Base-by-base conservation (phyloP, 208 protist genomes). In the Trypanosoma avium region DNA sequence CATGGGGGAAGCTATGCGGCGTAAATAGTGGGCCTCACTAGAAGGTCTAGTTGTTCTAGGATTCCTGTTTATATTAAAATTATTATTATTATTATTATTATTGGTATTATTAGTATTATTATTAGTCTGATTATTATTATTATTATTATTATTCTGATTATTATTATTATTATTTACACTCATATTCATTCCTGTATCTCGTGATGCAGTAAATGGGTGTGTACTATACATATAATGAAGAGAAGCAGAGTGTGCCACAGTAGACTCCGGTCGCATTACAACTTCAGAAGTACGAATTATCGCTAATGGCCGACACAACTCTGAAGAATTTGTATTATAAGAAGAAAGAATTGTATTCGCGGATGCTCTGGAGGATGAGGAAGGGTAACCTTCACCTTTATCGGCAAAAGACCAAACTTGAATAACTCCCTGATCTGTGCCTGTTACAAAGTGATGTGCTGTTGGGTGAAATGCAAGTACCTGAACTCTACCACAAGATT, bases 401-500 rank as follows among this genome's bases (percentile, higher is more conserved):
- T 47, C 50, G 8, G 70, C 64, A 62, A 82, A 82, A 10, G 62
- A 73, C 86, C 86, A 93, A 48, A 85, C 77, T 27, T 81, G 79
- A 59, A 89, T 58, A 43, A 82, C 53, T 6, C 81, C 82, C 9
- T 77, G 75, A 29, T 74, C 76, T 33, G 86, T 88, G 38, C 65
- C 75, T 48, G 78, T 81, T 27, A 87, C 58, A 38, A 86, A 59
- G 32, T 85, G 62, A 21, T 66, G 76, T 61, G 75, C 70, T 26
- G 78, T 75, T 13, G 82, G 80, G 64, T 93, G 82, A 59, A 93
- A 90, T 13, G 84, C 57, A 8, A 82, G 36, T 6, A 65, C 59
- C 47, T 71, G 57, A 38, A 77, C 40, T n/a, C 17, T 45, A 19
- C 71, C 71, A 35, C 46, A 15, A 47, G 19, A 49, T 17, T 66